A percentile compares a stretch with the other conserved stretches of the same genome.
These are phyloP conservation scores for Epichloe gansuensis DNA, from an alignment of 2,329 filamentous ascomycete genomes.

Conservation along the genomic window DNA sequence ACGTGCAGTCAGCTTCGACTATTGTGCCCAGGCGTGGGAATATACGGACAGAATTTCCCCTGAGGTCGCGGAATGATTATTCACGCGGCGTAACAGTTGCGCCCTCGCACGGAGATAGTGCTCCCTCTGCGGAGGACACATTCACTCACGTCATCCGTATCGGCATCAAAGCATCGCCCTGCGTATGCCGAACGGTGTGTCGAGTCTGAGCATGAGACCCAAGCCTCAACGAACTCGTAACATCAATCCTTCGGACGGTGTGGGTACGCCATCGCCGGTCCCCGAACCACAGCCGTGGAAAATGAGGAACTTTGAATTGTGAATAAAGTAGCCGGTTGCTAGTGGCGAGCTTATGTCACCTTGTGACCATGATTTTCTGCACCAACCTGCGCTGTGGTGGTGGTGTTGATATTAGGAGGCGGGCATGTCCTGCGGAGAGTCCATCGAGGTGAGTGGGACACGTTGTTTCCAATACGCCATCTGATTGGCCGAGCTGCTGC, in stretches of 20 bases:
- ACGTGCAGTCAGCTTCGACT: background rate
- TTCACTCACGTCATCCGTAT: background rate
- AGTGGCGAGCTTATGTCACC: background rate
- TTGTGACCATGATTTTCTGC: conserved; percentile 2
- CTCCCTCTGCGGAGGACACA: background rate
- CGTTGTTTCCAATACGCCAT: background rate
- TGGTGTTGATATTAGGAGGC: background rate
- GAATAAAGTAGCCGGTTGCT: background rate
- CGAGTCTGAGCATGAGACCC: background rate
- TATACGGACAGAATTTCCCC: background rate
- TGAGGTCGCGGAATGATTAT: background rate
- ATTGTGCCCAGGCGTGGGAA: too few relatives aligned
- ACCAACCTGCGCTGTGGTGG: background rate
- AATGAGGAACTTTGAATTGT: background rate
- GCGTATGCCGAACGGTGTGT: too few relatives aligned
- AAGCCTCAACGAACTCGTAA: background rate
- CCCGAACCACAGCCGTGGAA: background rate
- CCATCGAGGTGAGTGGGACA: background rate
- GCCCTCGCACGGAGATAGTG: background rate
- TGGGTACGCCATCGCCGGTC: background rate
- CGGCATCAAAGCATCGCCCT: background rate
- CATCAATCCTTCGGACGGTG: background rate
- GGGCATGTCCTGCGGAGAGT: background rate
- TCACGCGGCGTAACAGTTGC: background rate
- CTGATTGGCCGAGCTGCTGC: background rate